Base-by-base conservation (phyloP, 2,329 filamentous ascomycete species). In the Nemania serpens region DNA sequence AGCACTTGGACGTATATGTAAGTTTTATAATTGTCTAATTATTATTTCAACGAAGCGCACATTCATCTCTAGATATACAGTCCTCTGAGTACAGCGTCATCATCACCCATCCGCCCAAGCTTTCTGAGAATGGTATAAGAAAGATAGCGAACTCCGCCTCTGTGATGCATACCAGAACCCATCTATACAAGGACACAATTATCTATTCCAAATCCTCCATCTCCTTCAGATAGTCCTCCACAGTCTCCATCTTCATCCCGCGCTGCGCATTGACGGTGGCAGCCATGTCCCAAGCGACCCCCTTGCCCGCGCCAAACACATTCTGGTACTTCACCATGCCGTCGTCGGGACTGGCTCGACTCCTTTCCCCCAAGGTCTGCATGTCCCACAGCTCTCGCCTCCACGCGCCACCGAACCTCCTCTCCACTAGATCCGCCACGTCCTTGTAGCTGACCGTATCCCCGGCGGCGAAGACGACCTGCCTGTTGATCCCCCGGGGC, bases 361-460 rank as follows among this genome's bases (percentile, higher is more conserved):
- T 66, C 58, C 79, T 77, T 7, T 65, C 66, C 62, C 73, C 68
- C 56, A 85, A 68, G 17, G 76, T 66, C n/a, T 77, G 72, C 13
- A 79, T 69, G 45, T 71, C 76, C 77, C 82, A 82, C 20, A 78
- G 65, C 66, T 79, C 78, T 61, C 74, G 77, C 54, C 69, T 67
- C 45, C 86, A 75, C 49, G 72, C 53, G 45, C 70, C 77, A 1
- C 78, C 76, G 2, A 72, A 73, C 3, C 80, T 71, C 11, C 66
- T 66, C 67, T 79, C 77, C n/a, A 86, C 76, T 17, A 82, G 67
- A 42, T 81, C 76, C 11, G 79, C 82, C 48, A 87, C 66, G 29
- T 76, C 64, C 3, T 55, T 71, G 70, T 86, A 87, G 22, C 72
- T 80, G 5, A 86, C 68, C 10, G 83, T 86, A 63, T 87, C 82